Conservation (phyloP, 2,329 filamentous ascomycete species). For the Sarocladium strictum region DNA sequence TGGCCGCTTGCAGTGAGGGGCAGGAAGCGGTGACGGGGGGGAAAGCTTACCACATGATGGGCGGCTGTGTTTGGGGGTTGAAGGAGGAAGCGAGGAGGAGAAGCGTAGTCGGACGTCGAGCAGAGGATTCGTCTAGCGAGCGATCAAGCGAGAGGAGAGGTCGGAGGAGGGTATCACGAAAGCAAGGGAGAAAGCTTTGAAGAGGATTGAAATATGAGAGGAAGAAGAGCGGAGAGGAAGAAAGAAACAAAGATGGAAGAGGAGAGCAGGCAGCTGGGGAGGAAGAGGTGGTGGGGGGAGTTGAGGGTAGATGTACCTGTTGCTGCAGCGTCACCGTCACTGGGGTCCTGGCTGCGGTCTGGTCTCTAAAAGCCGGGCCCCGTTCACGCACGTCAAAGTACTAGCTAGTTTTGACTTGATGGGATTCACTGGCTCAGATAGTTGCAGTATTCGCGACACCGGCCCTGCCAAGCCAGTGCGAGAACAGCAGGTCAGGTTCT, state of each 20-base stretch:
- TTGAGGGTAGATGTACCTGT: conserved; percentile 9
- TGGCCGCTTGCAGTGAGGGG: conserved; percentile 1
- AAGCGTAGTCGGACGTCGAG: not conserved
- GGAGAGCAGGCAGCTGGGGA: not conserved
- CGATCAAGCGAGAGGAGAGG: not conserved
- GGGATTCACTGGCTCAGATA: too few relatives aligned
- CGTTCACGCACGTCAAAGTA: conserved; percentile 2
- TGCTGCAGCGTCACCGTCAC: not conserved
- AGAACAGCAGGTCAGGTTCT: too few relatives aligned
- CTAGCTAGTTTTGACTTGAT: too few relatives aligned
- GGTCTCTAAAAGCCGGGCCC: too few relatives aligned
- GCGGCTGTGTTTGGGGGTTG: not conserved
- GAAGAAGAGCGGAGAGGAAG: conserved; percentile 6
- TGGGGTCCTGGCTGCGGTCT: not conserved
- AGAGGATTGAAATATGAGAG: not conserved
- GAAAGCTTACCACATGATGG: conserved; percentile 10
- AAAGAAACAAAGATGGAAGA: conserved; percentile 2
- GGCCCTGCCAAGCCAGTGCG: too few relatives aligned
- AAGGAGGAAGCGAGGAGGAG: not conserved
- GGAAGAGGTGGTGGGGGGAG: conserved; percentile 3
- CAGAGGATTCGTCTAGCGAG: not conserved
- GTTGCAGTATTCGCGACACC: too few relatives aligned
- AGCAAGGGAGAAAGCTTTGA: conserved; percentile 1
- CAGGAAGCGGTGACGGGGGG: conserved; percentile 3
- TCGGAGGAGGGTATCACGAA: conserved; percentile 4